Conservation (phyloP, 371 early-diverging fungal species). For the Mucor saturninus region DNA sequence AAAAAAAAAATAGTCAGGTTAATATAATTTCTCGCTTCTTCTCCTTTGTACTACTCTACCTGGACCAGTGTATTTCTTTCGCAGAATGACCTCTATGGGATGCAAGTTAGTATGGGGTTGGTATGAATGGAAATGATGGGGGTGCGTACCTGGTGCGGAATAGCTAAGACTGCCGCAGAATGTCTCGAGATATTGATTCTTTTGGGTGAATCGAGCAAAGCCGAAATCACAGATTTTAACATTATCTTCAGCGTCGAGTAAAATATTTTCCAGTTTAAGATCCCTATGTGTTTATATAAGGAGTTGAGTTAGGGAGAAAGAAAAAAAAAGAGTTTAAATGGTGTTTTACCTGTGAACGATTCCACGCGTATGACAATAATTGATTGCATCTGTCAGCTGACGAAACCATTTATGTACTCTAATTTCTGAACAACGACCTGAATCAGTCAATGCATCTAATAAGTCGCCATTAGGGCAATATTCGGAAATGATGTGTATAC, state of each 20-base stretch:
- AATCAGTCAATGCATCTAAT: conserved; percentile 68
- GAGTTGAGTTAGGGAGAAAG: conserved; percentile 1
- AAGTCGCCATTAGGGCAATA: conserved; percentile 80
- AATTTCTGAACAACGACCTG: conserved; percentile 61
- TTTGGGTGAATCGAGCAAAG: conserved; percentile 78
- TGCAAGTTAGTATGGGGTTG: not conserved
- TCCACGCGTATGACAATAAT: conserved; percentile 76
- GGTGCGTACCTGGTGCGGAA: conserved; percentile 69
- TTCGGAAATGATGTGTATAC: conserved; percentile 84
- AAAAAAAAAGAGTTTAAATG: not conserved
- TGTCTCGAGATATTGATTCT: conserved; percentile 76
- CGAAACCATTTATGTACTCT: conserved; percentile 69
- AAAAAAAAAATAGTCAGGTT: conserved; percentile 8
- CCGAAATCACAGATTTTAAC: conserved; percentile 92
- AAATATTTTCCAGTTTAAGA: conserved; percentile 86
- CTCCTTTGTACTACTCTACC: conserved; percentile 43
- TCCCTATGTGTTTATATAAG: conserved; percentile 54
- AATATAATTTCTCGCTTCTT: not conserved
- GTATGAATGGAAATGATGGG: too few species aligned
- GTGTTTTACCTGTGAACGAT: conserved; percentile 69
- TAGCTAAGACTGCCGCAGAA: conserved; percentile 88
- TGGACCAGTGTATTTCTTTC: conserved; percentile 80
- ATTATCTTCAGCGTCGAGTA: conserved; percentile 73
- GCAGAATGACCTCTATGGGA: conserved; percentile 66
- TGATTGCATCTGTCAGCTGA: conserved; percentile 77